Percentiles rank a stretch among this genome's conserved stretches.
Evolutionary conservation across 495 filamentous ascomycete genomes (phyloP).

Genomic region (Podospora fimiseda): DNA sequence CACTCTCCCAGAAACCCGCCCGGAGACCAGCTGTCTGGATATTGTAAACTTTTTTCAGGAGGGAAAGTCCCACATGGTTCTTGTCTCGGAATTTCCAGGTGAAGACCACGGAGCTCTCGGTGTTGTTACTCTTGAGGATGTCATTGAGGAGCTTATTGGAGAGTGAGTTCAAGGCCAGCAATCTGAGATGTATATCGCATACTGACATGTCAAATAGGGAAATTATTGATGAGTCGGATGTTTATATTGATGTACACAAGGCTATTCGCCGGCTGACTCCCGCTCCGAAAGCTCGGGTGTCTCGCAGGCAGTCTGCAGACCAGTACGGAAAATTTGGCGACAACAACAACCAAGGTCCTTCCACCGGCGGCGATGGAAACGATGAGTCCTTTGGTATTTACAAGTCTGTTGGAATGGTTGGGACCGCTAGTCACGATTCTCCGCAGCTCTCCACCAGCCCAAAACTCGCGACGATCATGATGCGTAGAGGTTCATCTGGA

Average conservation of each 20-base stretch:
- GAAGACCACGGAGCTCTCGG: slow-evolving; percentile 84
- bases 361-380: slow-evolving; percentile 8
- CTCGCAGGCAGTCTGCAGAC: slow-evolving; percentile 21
- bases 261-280: slow-evolving; percentile 67
- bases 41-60: slow-evolving; percentile 99
- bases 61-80: slow-evolving; percentile 97
- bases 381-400: slow-evolving; percentile 3
- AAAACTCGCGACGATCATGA: slow-evolving; percentile 44
- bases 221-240: slow-evolving; percentile 80
- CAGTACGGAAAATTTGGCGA: slow-evolving; percentile 6
- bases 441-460: slow-evolving; percentile 30
- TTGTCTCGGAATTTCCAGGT: slow-evolving; percentile 85
- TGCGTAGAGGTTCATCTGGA: slow-evolving; percentile 50
- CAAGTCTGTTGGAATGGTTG: slow-evolving; percentile 14
- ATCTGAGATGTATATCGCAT: too few relatives aligned
- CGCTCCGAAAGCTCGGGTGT: slow-evolving; percentile 31
- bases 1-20: slow-evolving; percentile 87
- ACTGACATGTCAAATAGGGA: slow-evolving; percentile 42
- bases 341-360: slow-evolving; percentile 2
- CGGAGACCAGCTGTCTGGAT: slow-evolving; percentile 92
- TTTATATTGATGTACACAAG: slow-evolving; percentile 95
- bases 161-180: slow-evolving; percentile 58
- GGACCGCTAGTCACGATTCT: slow-evolving; percentile 21
- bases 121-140: slow-evolving; percentile 93
- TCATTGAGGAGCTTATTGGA: slow-evolving; percentile 96